Base-by-base conservation (phyloP, 495 filamentous ascomycete species). In the Staphylotrichum tortipilum region DNA sequence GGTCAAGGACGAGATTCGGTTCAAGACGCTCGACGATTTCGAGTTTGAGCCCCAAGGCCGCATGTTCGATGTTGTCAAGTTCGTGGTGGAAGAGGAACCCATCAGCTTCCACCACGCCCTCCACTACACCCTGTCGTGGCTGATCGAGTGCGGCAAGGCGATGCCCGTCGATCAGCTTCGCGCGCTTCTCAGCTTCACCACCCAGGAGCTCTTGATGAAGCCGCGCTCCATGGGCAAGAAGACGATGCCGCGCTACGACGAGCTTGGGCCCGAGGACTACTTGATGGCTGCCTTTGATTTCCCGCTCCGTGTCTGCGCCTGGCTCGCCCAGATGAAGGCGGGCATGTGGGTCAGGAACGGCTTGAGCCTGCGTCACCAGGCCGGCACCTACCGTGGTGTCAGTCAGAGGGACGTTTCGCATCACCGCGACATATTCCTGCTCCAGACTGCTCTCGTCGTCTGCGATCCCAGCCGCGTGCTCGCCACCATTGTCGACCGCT, bases 301-400 rank as follows among this genome's bases (percentile, higher is more conserved):
- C 61, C 90, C 92, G 3, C 74, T 99, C 6, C 77, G 92, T 30
- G 89, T 96, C 3, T 95, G 89, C 65, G 89, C 86, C 9, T 99
- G 92, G 92, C 71, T 99, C 18, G 86, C 91, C 2, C 94, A 99
- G 69, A 97, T 97, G 82, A 94, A 94, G 64, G 88, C 89, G 3
- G 86, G 86, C 14, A 92, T 96, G 86, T 99, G 92, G 92, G 94
- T 99, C 33, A 83, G 92, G 29, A 99, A 99, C 61, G 92, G 92
- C 8, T 81, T 96, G 55, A 95, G 89, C 63, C 79, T 99, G 38
- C 82, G 88, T 12, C 92, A 99, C 63, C 92, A 99, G 63, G 89
- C 89, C 67, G 83, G 85, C 14, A 90, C 89, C 11, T 97, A 97
- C 59, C 82, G 88, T 39, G 88, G 87, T 35, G 86, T 96, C 31